These are phyloP conservation scores for Quercus mongolica DNA, from an alignment of 306 rosid species.

Conservation along the genomic window DNA sequence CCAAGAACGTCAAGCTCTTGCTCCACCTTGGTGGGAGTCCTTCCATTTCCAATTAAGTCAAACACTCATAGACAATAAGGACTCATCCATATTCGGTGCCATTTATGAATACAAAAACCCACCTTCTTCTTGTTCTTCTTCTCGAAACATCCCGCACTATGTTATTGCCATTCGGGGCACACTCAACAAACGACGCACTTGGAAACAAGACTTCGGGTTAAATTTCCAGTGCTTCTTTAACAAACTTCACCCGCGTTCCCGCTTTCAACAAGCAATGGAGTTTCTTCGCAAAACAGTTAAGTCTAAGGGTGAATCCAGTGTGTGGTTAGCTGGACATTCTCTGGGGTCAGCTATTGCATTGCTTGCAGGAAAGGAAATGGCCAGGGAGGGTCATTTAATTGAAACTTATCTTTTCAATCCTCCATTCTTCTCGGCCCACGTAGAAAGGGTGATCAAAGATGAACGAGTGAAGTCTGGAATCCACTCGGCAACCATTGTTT, in stretches of 20 bases:
- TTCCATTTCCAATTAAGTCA: slow-evolving; percentile 17
- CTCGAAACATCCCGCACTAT: slow-evolving; percentile 4
- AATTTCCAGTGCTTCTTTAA: neutral
- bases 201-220: neutral
- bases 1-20: neutral
- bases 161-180: slow-evolving; percentile 29
- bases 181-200: neutral
- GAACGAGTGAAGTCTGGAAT: no score
- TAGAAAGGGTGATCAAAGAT: no score
- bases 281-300: neutral
- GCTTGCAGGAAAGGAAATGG: slow-evolving; percentile 24
- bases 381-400: neutral
- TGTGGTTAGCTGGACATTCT: slow-evolving; percentile 40
- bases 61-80: neutral
- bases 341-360: slow-evolving; percentile 33
- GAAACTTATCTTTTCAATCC: no score
- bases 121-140: neutral
- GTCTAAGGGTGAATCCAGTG: neutral
- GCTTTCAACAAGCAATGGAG: slow-evolving; percentile 1
- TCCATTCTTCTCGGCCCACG: rapidly evolving
- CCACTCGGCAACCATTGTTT: no score
- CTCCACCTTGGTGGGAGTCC: slow-evolving; percentile 21
- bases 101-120: slow-evolving; percentile 5
- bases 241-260: slow-evolving; percentile 4
- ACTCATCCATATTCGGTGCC: slow-evolving; percentile 13